Conservation (phyloP, 331 rosid genomes). For the Ulmus americana region DNA sequence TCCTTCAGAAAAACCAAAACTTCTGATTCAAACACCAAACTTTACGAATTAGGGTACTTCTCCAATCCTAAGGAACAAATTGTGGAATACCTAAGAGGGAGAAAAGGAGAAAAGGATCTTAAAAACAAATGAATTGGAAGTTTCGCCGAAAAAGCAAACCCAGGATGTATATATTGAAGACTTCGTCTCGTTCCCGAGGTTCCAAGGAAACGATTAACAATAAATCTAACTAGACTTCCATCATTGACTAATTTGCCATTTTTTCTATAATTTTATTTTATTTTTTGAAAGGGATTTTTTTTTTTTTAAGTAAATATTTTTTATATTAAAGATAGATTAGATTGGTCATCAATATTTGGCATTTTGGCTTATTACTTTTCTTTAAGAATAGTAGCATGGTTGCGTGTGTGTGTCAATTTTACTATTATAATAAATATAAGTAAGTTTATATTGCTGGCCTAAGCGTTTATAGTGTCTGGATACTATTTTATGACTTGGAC, state of each 20-base stretch:
- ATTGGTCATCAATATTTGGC: not conserved
- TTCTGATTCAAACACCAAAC: not conserved
- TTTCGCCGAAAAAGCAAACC: conserved; percentile 12
- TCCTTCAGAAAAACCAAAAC: conserved; percentile 8
- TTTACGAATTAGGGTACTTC: not conserved
- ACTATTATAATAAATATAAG: no score
- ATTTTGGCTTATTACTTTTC: not conserved
- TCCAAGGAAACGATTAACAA: not conserved
- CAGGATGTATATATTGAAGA: not conserved
- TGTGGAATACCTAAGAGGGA: not conserved
- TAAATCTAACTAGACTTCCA: not conserved
- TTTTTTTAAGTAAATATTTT: not conserved
- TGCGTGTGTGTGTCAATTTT: no score
- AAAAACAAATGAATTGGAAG: not conserved
- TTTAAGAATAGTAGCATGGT: not conserved
- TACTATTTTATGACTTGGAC: no score
- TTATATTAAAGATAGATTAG: not conserved
- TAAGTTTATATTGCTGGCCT: no score
- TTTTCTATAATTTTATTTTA: not conserved
- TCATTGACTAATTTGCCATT: conserved; percentile 1
- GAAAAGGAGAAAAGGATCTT: not conserved
- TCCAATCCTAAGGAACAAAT: not conserved
- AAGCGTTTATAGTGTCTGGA: no score
- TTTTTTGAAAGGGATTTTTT: not conserved
- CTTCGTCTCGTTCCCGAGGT: not conserved